Evolutionary conservation across 768 basidiomycete genomes (phyloP), one percentile per base, ranked within the genome.

Genomic region (Clathrus columnatus): DNA sequence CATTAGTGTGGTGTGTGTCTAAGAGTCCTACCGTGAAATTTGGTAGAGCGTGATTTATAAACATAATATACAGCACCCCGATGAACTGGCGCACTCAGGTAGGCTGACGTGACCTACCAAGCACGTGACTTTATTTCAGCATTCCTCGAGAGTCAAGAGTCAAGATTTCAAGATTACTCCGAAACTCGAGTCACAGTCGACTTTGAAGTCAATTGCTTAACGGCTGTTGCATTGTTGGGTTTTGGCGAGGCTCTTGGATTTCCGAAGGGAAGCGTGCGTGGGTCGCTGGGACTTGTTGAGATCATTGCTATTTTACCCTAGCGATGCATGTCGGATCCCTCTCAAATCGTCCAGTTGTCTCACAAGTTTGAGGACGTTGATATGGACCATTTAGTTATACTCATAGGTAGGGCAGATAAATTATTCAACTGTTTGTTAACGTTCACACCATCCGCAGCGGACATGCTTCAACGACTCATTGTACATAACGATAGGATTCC

Each of bases 391-490:
- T 80, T 98, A 65, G 85, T 88, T 60, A 76, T 86, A 59, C 85
- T 99, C 61, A 93, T 97, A 70, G 88, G 93, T 94, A 68, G 62
- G 68, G 70, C 46, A 62, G 21, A 8, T 10, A 20, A 18, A 5
- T 11, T 28, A 18, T 0, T 23, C 14, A 18, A 42, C 1, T 43
- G 28, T 14, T 6, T 18, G n/a, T 36, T 17, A 24, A 14, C 49
- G 5, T 24, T 26, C 24, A 23, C 26, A n/a, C n/a, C n/a, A n/a
- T n/a, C n/a, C n/a, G n/a, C 68, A 94, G 92, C 91, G 64, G 89
- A 94, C 71, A 98, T 98, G 94, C 82, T 99, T 63, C 83, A 93
- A 66, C 87, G 93, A 60, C 75, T 99, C 64, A 93, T 96, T 72
- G 75, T 79, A 53, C 91, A 96, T 80, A 99, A 99, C 76, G 95